Conservation (phyloP, 805 yeast genomes). For the Ogataea chonburiensis region DNA sequence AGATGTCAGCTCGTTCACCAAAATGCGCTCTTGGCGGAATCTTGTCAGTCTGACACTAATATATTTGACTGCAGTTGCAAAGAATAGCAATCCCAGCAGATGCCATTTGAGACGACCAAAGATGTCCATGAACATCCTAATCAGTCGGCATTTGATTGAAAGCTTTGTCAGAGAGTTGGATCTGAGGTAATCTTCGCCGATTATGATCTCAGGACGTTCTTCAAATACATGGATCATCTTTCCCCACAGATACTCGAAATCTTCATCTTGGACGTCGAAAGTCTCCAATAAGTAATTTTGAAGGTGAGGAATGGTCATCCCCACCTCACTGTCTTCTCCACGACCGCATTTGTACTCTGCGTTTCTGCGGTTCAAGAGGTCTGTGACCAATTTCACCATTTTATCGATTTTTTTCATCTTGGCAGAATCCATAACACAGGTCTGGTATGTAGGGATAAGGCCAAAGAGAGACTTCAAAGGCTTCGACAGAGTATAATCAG, state of each 20-base stretch:
- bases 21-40: constrained; percentile 36
- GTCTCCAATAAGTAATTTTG: constrained; percentile 54
- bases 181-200: constrained; percentile 21
- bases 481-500: constrained; percentile 55
- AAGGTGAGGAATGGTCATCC: constrained; percentile 62
- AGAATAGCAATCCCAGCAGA: constrained; percentile 15
- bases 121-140: constrained; percentile 23
- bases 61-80: constrained; percentile 7
- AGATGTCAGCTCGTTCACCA: constrained; percentile 45
- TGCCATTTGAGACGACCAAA: constrained; percentile 25
- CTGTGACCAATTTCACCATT: constrained; percentile 63
- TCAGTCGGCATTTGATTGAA: constrained; percentile 29
- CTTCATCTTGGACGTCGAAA: constrained; percentile 28
- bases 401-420: constrained; percentile 67
- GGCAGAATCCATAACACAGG: constrained; percentile 74
- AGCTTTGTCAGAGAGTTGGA: constrained; percentile 31
- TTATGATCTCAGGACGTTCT: constrained; percentile 22
- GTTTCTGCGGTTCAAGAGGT: constrained; percentile 65
- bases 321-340: constrained; percentile 34
- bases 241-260: constrained; percentile 30
- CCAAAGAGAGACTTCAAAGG: constrained; percentile 60
- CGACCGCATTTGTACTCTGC: constrained; percentile 50
- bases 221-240: constrained; percentile 20
- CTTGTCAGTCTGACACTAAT: constrained; percentile 6
- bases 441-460: constrained; percentile 57